These are phyloP conservation scores for Leptographium procerum DNA, from an alignment of 2,329 filamentous ascomycete species.

Conservation along the genomic window DNA sequence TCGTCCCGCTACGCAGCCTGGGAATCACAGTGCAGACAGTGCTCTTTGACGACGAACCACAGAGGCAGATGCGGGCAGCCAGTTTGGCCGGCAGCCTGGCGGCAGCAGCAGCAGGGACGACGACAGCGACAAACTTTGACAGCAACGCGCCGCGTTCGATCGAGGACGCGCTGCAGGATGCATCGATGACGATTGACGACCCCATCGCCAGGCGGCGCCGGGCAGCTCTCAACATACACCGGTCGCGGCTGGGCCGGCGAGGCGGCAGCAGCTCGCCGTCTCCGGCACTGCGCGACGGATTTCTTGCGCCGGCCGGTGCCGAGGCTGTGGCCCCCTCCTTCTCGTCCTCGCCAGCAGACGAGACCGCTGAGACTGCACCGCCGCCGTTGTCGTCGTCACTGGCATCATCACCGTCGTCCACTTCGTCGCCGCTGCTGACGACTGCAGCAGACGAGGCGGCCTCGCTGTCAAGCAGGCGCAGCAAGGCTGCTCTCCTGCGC, in stretches of 20 bases:
- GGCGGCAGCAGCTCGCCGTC: slow-evolving; percentile 25
- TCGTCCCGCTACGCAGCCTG: slow-evolving; percentile 64
- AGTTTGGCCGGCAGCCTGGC: slow-evolving; percentile 15
- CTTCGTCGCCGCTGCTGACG: too few relatives aligned
- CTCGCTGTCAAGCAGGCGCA: slow-evolving; percentile 1
- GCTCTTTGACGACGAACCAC: slow-evolving; percentile 72
- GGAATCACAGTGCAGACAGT: slow-evolving; percentile 78
- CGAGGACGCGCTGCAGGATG: slow-evolving; percentile 80
- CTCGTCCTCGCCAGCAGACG: too few relatives aligned
- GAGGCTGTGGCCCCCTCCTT: too few relatives aligned
- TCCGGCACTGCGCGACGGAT: slow-evolving; percentile 15
- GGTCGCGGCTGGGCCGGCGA: slow-evolving; percentile 29
- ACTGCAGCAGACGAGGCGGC: slow-evolving; percentile 10
- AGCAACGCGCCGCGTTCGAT: slow-evolving; percentile 51
- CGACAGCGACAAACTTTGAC: slow-evolving; percentile 23
- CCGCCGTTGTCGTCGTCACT: slow-evolving; percentile 13
- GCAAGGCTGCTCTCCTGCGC: slow-evolving; percentile 25
- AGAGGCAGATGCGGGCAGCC: slow-evolving; percentile 25
- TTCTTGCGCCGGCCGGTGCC: too few relatives aligned
- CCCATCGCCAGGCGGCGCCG: slow-evolving; percentile 42
- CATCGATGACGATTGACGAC: slow-evolving; percentile 77
- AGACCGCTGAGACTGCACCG: too few relatives aligned
- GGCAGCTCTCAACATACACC: slow-evolving; percentile 39
- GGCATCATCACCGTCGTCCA: slow-evolving; percentile 14
- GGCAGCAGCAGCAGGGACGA: slow-evolving; percentile 16